Percentiles rank a stretch among this genome's conserved stretches.
Evolutionary conservation across 2,329 filamentous ascomycete genomes (phyloP).

Genomic region (Cercospora sojina): DNA sequence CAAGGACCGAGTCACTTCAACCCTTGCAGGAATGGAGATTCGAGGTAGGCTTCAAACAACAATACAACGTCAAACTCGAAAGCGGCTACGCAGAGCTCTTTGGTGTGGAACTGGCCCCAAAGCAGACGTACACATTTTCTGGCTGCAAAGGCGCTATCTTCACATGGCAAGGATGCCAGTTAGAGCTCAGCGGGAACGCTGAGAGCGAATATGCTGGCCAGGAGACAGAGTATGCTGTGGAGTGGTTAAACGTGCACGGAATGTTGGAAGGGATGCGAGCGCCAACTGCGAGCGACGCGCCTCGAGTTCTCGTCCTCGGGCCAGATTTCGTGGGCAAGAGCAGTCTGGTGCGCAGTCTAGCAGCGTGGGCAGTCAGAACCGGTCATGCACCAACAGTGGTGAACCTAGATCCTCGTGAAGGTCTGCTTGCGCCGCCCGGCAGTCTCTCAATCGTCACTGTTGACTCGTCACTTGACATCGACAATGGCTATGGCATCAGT

Average conservation of each 20-base stretch:
- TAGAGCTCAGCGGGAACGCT: constrained; percentile 74
- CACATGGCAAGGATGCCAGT: constrained; percentile 85
- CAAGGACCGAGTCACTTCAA: constrained; percentile 45
- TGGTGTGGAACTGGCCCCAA: constrained; percentile 84
- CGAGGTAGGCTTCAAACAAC: constrained; percentile 39
- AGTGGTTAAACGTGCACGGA: constrained; percentile 83
- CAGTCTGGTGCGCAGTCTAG: constrained; percentile 55
- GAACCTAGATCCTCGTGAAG: constrained; percentile 79
- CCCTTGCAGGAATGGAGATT: constrained; percentile 49
- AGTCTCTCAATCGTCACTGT: constrained; percentile 85
- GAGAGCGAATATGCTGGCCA: constrained; percentile 68
- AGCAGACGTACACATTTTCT: constrained; percentile 75
- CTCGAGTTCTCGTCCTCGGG: constrained; percentile 81
- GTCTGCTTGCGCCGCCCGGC: constrained; percentile 58
- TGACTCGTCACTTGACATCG: constrained; percentile 81
- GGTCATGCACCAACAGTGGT: constrained; percentile 75
- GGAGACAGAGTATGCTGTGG: constrained; percentile 73
- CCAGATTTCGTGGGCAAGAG: constrained; percentile 73
- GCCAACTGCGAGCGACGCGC: constrained; percentile 46
- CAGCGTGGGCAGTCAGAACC: constrained; percentile 77
- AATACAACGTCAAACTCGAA: constrained; percentile 58
- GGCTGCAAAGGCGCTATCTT: constrained; percentile 84
- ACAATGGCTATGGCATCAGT: constrained; percentile 79
- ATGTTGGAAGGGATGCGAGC: constrained; percentile 73
- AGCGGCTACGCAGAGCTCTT: constrained; percentile 89